Conservation (phyloP, 768 basidiomycete species). For the Tricholoma furcatifolium region DNA sequence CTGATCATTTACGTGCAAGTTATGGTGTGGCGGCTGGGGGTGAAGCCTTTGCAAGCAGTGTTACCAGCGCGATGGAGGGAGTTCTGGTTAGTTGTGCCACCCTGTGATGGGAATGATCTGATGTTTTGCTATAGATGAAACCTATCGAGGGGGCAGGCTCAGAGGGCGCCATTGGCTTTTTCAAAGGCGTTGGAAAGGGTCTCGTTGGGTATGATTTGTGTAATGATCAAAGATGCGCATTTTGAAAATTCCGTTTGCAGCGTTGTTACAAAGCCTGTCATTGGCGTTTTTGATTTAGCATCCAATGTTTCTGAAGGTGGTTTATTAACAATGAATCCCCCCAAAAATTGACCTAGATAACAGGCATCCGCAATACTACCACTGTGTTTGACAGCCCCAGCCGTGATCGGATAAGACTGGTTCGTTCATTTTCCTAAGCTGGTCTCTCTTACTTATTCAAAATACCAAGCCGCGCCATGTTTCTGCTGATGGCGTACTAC, state of each 20-base stretch:
- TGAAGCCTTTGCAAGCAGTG: conserved; percentile 89
- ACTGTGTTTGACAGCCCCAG: conserved; percentile 95
- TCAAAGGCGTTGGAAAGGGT: conserved; percentile 97
- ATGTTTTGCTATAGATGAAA: conserved; percentile 62
- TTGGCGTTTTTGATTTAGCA: conserved; percentile 95
- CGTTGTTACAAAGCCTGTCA: conserved; percentile 92
- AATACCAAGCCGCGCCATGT: conserved; percentile 72
- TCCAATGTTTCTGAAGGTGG: conserved; percentile 91
- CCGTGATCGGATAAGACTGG: conserved; percentile 82
- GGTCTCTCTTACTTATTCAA: conserved; percentile 2
- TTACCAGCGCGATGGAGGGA: conserved; percentile 95
- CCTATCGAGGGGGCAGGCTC: conserved; percentile 96
- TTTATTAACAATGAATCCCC: not conserved
- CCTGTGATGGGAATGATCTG: not conserved
- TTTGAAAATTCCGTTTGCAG: conserved; percentile 35
- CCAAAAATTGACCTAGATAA: not conserved
- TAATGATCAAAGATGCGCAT: not conserved
- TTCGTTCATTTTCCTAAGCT: conserved; percentile 20
- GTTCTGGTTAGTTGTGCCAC: conserved; percentile 59
- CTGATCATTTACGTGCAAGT: conserved; percentile 33
- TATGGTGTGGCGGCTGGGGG: conserved; percentile 97
- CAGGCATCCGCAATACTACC: conserved; percentile 96
- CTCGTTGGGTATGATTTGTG: conserved; percentile 73
- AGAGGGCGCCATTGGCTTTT: conserved; percentile 93
- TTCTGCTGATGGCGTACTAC: conserved; percentile 82